Evolutionary conservation across 1,284 basidiomycete species (phyloP), one percentile per base, ranked within the genome.

Genomic region (Tilletia setariae): DNA sequence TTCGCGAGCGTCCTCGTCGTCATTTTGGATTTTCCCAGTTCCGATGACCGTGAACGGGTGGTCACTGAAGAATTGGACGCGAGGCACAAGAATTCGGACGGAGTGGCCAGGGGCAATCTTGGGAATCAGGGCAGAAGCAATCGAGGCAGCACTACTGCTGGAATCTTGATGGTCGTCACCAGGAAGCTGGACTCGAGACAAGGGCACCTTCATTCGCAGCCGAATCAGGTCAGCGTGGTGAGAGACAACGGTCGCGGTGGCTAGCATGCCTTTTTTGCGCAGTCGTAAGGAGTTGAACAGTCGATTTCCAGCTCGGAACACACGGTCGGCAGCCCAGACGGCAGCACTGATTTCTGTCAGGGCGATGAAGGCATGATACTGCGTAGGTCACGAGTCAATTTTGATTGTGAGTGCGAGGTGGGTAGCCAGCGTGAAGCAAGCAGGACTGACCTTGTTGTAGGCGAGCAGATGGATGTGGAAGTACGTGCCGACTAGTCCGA

Each of bases 401-500:
- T 30, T n/a, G 30, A 47, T 40, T 15, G 16, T 16, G 13, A 25
- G 19, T 42, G 32, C 7, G 32, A 15, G 44, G 1, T 46, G n/a
- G 1, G n/a, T 15, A 13, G 44, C 1, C 15, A 11, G 19, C 32
- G 63, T 6, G 43, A 51, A 11, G 21, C 15, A 8, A 21, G n/a
- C n/a, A n/a, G n/a, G n/a, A 68, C 74, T 65, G 63, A 75, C 74
- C 43, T 49, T 66, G 7, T 65, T 53, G 15, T 65, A 68, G 8
- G 66, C 68, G 53, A 76, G 68, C 40, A 78, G 70, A 28, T 70
- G 70, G 63, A 82, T 77, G 68, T 83, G 80, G 30, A 79, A 75
- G 64, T 78, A 83, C 28, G 71, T 70, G 9, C 75, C 77, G 7
- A 76, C 67, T n/a, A 83, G 23, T 51, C 74, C 75, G n/a, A 79